phyloP scores from a whole-genome alignment of 768 basidiomycete species.

The Chalciporus chontae region DNA sequence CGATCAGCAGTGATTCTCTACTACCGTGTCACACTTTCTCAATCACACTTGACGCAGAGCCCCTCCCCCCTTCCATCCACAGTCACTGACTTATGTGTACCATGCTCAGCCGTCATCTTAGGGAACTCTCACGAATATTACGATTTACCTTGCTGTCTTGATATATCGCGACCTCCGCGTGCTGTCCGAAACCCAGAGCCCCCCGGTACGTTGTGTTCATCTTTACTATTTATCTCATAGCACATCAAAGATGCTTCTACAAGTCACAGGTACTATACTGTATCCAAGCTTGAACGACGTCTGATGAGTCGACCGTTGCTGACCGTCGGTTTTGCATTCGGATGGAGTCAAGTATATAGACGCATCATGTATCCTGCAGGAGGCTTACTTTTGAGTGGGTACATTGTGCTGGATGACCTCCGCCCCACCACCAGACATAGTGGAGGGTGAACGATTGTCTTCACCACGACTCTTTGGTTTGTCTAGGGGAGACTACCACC shows the following conservation, averaged over 20 bases:
- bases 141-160: slow-evolving; percentile 29
- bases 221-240: slow-evolving; percentile 6
- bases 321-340: too few relatives aligned
- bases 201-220: slow-evolving; percentile 2
- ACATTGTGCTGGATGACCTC: too few relatives aligned
- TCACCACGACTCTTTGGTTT: too few relatives aligned
- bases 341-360: too few relatives aligned
- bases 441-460: too few relatives aligned
- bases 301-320: too few relatives aligned
- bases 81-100: slow-evolving; percentile 2
- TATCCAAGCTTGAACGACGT: slow-evolving; percentile 15
- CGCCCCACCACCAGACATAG: too few relatives aligned
- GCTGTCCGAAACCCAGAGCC: slow-evolving; percentile 13
- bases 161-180: slow-evolving; percentile 20
- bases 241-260: slow-evolving; percentile 6
- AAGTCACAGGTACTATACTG: slow-evolving; percentile 8
- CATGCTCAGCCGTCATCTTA: slow-evolving; percentile 5
- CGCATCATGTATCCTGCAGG: too few relatives aligned
- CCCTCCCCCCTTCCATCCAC: background rate
- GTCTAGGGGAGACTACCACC: too few relatives aligned
- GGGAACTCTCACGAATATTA: slow-evolving; percentile 14
- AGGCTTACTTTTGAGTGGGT: too few relatives aligned
- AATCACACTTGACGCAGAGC: background rate
- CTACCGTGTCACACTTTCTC: background rate
- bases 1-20: slow-evolving; percentile 10